Base-by-base conservation (phyloP, 805 yeast species). In the Pichia cabralensis region DNA sequence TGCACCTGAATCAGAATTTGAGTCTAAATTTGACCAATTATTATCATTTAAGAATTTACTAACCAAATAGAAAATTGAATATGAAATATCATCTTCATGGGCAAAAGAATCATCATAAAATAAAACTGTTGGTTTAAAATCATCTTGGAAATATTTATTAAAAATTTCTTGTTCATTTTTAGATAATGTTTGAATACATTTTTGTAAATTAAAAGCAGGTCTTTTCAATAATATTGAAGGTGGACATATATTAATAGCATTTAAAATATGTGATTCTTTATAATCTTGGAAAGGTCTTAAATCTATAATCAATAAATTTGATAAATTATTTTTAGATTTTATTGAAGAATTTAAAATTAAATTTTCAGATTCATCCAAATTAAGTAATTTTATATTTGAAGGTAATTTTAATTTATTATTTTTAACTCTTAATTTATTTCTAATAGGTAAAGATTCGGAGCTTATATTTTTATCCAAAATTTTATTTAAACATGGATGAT, bases 191-290 rank as follows among this genome's bases (percentile, higher is more conserved):
- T 69, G 72, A 17, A 80, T 58, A 45, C 84, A 75, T 48, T 75
- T 67, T 30, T 60, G 61, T 36, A 88, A 61, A 3, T 76, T 74
- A 48, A 82, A 88, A 34, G 77, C 79, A 22, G 75, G 62, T 43
- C 97, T 69, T 52, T 77, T 81, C 42, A 88, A 60, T 27, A 88
- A 62, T 1, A 96, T 88, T n/a, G 95, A 80, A 2, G 97, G 96
- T 11, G 88, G 59, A 54, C 94, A 83, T 24, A 89, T 68, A 52
- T 84, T 84, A 29, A 83, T 62, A 1, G 96, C 71, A 27, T 69
- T 62, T 4, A 46, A 48, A 10, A 89, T 55, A 41, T 78, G 85
- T 3, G 65, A 50, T 39, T 64, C 69, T 28, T 76, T 67, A 51
- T 62, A 84, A 38, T 82, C 89, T 17, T 81, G 76, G 50, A 76